phyloP scores from a whole-genome alignment of 768 basidiomycete genomes.

The Pleurotus sapidus region DNA sequence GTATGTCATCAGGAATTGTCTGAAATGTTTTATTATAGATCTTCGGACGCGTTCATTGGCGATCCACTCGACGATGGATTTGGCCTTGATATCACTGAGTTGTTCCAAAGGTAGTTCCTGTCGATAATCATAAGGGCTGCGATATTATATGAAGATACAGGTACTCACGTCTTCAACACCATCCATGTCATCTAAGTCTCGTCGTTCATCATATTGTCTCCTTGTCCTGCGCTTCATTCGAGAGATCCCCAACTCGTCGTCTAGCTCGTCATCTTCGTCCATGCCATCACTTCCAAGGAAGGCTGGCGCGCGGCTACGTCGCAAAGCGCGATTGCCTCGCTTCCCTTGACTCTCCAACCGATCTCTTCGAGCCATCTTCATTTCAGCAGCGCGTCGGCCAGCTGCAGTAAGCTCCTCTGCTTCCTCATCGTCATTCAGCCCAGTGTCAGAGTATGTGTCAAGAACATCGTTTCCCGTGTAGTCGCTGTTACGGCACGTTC shows the following conservation, averaged over 20 bases:
- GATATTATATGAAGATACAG: neutral
- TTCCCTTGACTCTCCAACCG: conserved; percentile 64
- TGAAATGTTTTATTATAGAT: conserved; percentile 90
- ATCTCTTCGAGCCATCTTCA: conserved; percentile 86
- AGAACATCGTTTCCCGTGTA: conserved; percentile 81
- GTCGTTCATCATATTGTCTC: conserved; percentile 91
- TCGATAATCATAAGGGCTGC: conserved; percentile 13
- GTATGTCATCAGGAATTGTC: conserved; percentile 93
- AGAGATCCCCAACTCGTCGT: conserved; percentile 59
- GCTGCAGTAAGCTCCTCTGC: conserved; percentile 63
- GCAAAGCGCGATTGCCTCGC: conserved; percentile 70
- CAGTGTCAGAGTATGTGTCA: conserved; percentile 86
- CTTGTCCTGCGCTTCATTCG: conserved; percentile 82
- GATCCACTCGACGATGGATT: conserved; percentile 98
- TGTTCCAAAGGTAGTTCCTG: conserved; percentile 96
- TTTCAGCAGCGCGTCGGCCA: conserved; percentile 80
- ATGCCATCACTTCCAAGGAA: conserved; percentile 84
- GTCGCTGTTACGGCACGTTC: conserved; percentile 47
- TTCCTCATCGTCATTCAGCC: conserved; percentile 80
- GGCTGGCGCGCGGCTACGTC: conserved; percentile 78
- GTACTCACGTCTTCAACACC: conserved; percentile 78
- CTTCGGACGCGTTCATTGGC: conserved; percentile 87
- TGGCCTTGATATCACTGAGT: conserved; percentile 95
- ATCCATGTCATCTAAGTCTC: conserved; percentile 88
- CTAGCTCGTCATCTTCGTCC: conserved; percentile 73